Evolutionary conservation across 139 green algal species (phyloP).

Genomic region (Chlamydomonas asymmetrica): DNA sequence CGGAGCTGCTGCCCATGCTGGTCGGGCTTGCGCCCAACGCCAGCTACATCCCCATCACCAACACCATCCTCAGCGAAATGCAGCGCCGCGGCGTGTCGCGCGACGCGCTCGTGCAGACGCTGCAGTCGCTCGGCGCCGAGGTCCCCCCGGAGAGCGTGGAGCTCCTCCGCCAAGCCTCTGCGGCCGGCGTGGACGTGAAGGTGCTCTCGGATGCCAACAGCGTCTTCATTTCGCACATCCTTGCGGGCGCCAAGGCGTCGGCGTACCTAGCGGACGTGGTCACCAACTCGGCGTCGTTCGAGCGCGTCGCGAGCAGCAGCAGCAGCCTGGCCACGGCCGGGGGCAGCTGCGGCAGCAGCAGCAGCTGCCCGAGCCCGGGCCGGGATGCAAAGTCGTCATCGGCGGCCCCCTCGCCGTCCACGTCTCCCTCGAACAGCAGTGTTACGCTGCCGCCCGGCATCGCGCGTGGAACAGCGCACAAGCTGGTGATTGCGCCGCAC

Average conservation of each 20-base stretch:
- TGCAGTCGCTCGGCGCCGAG: constrained; percentile 68
- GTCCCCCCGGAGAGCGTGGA: constrained; percentile 45
- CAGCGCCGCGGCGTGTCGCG: constrained; percentile 69
- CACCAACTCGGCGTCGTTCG: constrained; percentile 68
- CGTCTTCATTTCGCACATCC: constrained; percentile 76
- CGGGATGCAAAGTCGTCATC: constrained; percentile 12
- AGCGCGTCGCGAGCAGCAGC: constrained; percentile 26
- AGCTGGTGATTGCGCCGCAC: constrained; percentile 35
- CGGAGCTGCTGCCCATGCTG: constrained; percentile 82
- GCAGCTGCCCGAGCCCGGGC: background rate
- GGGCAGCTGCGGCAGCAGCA: constrained; percentile 1
- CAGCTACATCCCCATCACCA: constrained; percentile 81
- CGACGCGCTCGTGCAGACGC: constrained; percentile 58
- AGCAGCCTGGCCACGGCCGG: background rate
- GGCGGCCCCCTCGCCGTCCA: too few relatives aligned
- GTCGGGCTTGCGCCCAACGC: constrained; percentile 25
- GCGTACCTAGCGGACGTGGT: constrained; percentile 60
- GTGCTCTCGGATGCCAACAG: constrained; percentile 79
- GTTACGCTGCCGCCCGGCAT: too few relatives aligned
- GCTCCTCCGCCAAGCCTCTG: constrained; percentile 48
- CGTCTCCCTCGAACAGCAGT: too few relatives aligned
- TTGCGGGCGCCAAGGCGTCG: constrained; percentile 58
- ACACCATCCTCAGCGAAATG: constrained; percentile 73
- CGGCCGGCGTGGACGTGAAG: constrained; percentile 41
- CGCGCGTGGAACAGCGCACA: constrained; percentile 17